Conservation (phyloP, 1,284 basidiomycete genomes). For the Tilletia caries region DNA sequence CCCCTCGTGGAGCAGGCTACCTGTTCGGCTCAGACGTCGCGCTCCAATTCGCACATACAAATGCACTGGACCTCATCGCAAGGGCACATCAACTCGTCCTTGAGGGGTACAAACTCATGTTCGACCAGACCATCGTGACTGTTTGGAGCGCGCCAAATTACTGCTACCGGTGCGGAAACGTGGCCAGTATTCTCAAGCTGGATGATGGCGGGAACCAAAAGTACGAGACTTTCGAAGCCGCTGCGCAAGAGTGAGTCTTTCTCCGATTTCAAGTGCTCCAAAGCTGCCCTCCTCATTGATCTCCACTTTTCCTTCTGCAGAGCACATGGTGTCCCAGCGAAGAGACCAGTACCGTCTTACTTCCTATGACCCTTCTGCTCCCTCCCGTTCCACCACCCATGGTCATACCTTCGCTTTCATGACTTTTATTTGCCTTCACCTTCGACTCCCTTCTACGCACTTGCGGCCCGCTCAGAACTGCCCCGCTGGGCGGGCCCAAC, state of each 20-base stretch:
- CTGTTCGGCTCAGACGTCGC: slow-evolving; percentile 92
- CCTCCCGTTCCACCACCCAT: neutral
- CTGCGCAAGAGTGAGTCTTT: slow-evolving; percentile 30
- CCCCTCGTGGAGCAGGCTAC: slow-evolving; percentile 92
- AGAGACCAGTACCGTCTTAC: slow-evolving; percentile 47
- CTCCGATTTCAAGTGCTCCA: neutral
- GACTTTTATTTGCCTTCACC: too few species aligned
- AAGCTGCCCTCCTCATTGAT: neutral
- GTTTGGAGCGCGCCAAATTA: slow-evolving; percentile 99
- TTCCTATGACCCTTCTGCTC: slow-evolving; percentile 30
- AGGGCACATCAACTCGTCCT: slow-evolving; percentile 93
- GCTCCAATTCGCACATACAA: slow-evolving; percentile 80
- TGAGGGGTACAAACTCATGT: slow-evolving; percentile 99
- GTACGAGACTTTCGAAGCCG: slow-evolving; percentile 48
- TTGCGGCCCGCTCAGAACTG: too few species aligned
- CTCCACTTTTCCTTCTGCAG: neutral
- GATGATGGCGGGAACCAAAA: slow-evolving; percentile 51
- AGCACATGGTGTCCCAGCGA: slow-evolving; percentile 45
- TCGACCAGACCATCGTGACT: slow-evolving; percentile 89
- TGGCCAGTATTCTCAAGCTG: slow-evolving; percentile 47
- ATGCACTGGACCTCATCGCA: slow-evolving; percentile 90
- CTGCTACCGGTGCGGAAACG: slow-evolving; percentile 66
- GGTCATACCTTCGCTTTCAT: neutral
- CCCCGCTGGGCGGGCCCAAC: too few species aligned
- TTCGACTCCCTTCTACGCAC: too few species aligned